Evolutionary conservation across 2,329 filamentous ascomycete genomes (phyloP).

Genomic region (Fusarium sp.): DNA sequence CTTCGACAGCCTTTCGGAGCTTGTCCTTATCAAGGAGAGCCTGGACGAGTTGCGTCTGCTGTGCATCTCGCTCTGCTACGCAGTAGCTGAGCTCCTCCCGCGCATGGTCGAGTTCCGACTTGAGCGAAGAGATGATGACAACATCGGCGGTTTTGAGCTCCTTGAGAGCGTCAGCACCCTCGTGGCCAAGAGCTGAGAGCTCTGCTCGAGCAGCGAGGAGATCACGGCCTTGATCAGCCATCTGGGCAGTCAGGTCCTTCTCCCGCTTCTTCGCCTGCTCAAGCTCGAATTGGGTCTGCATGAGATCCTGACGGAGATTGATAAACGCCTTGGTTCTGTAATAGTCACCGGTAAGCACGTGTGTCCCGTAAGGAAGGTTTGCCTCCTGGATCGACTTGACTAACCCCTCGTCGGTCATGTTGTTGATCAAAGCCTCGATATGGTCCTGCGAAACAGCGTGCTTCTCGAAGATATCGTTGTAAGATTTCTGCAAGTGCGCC

Average conservation of each 20-base stretch:
- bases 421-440: conserved; percentile 63
- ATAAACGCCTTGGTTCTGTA: conserved; percentile 65
- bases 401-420: conserved; percentile 66
- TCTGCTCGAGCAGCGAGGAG: conserved; percentile 63
- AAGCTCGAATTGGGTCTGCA: conserved; percentile 59
- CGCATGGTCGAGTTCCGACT: conserved; percentile 66
- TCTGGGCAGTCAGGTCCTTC: conserved; percentile 58
- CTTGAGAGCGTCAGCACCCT: conserved; percentile 64
- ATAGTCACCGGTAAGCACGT: conserved; percentile 57
- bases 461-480: conserved; percentile 68
- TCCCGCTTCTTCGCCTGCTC: conserved; percentile 56
- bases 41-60: conserved; percentile 69
- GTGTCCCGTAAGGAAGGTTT: conserved; percentile 31
- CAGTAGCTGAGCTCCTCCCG: conserved; percentile 62
- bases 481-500: conserved; percentile 64
- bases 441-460: conserved; percentile 68
- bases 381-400: conserved; percentile 53
- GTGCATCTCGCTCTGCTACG: conserved; percentile 64
- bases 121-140: conserved; percentile 67
- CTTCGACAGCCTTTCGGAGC: conserved; percentile 65
- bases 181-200: conserved; percentile 64
- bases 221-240: conserved; percentile 66
- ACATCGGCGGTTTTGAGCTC: conserved; percentile 69
- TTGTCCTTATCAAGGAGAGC: conserved; percentile 70
- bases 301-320: conserved; percentile 61